Evolutionary conservation across 768 basidiomycete genomes (phyloP), one percentile per base, ranked within the genome.

Genomic region (Cyathus striatus): DNA sequence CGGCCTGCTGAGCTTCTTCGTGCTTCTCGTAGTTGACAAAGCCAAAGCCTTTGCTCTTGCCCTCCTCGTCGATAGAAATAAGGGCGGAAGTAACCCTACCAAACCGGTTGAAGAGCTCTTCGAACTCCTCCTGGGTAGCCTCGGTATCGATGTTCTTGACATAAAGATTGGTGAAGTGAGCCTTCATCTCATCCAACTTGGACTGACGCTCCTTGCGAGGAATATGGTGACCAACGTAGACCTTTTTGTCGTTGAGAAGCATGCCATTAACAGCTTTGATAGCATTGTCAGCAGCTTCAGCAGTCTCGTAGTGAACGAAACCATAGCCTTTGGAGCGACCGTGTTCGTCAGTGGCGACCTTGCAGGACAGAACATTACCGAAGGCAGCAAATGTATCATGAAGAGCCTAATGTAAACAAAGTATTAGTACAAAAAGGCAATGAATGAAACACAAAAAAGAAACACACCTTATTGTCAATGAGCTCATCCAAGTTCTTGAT

Each of bases 311-410:
- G 65, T 99, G 96, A 44, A 99, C 96, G 66, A 95, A 99, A 32
- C 95, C 96, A 61, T 98, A 99, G 49, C 96, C 96, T 65, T 90
- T 91, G 53, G 93, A 94, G 55, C 86, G 85, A 45, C 94, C 96
- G 50, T 88, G 84, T 61, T 96, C 92, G 61, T 98, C 96, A 38
- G 84, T 87, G 48, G 94, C 96, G 57, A 99, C 95, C 72, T 99
- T 99, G 84, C 96, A 99, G 9, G 95, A 98, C 52, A 99, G 71
- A 53, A 99, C 95, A 56, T 95, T 94, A 46, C 96, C 96, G 61
- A 98, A 99, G 43, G 96, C 95, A 51, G 92, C 94, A 61, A 99
- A 99, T 40, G 96, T 99, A 63, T 99, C 96, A 62, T 99, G 96
- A 47, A 99, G 91, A 52, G 96, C 96, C 90, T 92, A 55, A 23